These are phyloP conservation scores for Microcyclosporella mali DNA, from an alignment of 2,329 filamentous ascomycete genomes.

Conservation along the genomic window DNA sequence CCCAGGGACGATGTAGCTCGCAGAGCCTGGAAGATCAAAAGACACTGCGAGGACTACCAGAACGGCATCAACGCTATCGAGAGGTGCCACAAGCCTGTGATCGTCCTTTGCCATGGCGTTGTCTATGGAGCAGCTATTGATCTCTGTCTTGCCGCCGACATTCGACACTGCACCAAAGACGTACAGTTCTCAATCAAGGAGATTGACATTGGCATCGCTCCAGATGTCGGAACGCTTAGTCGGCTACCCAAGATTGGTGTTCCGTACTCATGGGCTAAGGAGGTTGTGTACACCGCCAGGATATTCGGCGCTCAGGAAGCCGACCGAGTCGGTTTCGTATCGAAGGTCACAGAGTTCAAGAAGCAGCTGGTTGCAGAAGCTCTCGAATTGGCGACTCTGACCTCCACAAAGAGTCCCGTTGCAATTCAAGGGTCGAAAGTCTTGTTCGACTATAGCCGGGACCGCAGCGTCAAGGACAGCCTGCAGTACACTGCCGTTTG, in stretches of 20 bases:
- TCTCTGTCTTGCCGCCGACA: slow-evolving; percentile 58
- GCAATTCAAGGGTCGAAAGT: slow-evolving; percentile 84
- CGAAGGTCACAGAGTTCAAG: slow-evolving; percentile 56
- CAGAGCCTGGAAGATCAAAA: slow-evolving; percentile 43
- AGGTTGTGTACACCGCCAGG: slow-evolving; percentile 64
- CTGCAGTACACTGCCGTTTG: slow-evolving; percentile 19
- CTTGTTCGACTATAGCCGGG: slow-evolving; percentile 71
- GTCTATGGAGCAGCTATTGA: slow-evolving; percentile 73
- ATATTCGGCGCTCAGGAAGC: slow-evolving; percentile 65
- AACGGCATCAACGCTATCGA: slow-evolving; percentile 68
- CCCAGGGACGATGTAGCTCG: slow-evolving; percentile 14
- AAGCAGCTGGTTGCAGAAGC: slow-evolving; percentile 56
- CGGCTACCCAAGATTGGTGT: slow-evolving; percentile 68
- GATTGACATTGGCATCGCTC: slow-evolving; percentile 73
- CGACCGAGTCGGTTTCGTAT: slow-evolving; percentile 61
- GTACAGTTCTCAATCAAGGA: slow-evolving; percentile 68
- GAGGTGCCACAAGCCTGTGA: slow-evolving; percentile 81
- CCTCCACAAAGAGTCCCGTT: slow-evolving; percentile 79
- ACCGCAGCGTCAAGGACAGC: slow-evolving; percentile 64
- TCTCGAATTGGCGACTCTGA: slow-evolving; percentile 55
- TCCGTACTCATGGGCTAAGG: slow-evolving; percentile 67
- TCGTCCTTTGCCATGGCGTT: slow-evolving; percentile 72
- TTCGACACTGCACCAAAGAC: slow-evolving; percentile 56
- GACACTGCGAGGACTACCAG: slow-evolving; percentile 72
- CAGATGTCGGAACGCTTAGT: slow-evolving; percentile 69